phyloP scores from a whole-genome alignment of 164 flowering plant genomes.

The Sedum album region DNA sequence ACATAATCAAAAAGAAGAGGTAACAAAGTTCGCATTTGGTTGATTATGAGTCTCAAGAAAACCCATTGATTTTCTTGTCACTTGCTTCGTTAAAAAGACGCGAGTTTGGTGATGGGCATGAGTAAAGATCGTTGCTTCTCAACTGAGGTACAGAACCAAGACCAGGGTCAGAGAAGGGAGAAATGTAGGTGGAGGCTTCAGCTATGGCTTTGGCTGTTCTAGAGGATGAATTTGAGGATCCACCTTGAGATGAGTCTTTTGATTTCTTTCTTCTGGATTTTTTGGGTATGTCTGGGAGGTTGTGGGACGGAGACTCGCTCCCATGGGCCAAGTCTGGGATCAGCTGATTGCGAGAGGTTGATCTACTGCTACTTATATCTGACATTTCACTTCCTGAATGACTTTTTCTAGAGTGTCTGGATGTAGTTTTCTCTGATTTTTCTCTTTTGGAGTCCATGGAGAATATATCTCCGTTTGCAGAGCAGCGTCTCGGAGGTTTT shows the following conservation, averaged over 20 bases:
- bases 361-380: neutral
- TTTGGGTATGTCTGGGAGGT: conserved; percentile 15
- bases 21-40: neutral
- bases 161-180: neutral
- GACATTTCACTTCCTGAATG: conserved; percentile 1
- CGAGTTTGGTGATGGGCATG: neutral
- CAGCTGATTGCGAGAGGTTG: conserved; percentile 8
- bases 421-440: conserved; percentile 5
- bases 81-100: neutral
- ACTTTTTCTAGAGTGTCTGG: conserved; percentile 1
- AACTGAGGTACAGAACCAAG: neutral
- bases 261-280: conserved; percentile 16
- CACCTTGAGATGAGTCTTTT: conserved; percentile 21
- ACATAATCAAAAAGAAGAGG: neutral
- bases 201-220: neutral
- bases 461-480: neutral
- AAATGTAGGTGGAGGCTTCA: neutral
- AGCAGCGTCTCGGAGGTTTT: neutral
- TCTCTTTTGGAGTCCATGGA: neutral
- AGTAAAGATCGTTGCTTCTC: neutral
- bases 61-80: neutral
- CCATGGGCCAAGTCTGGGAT: neutral
- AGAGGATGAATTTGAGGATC: conserved; percentile 12
- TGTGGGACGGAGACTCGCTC: conserved; percentile 13
- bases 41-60: neutral